Base-by-base conservation (phyloP, 192 early-diverging fungal genomes). In the Thoreauomyces humboldtii region DNA sequence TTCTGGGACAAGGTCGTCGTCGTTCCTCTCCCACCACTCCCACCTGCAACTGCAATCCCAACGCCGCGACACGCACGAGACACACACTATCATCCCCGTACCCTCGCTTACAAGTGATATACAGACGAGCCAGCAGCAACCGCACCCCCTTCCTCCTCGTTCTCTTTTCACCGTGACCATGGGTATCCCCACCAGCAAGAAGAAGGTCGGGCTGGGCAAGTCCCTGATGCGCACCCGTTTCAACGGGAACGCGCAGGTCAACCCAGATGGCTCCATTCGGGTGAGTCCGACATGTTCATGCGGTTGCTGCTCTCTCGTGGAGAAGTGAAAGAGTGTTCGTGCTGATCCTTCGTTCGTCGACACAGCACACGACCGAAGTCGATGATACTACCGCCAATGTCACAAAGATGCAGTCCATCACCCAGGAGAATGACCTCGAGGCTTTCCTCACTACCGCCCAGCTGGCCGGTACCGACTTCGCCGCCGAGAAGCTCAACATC, bases 401-500 rank as follows among this genome's bases (percentile, higher is more conserved):
- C 90, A 82, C 82, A 17, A 89, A 88, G 63, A 88, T 96, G 76
- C 91, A 92, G 76, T 94, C 92, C 47, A 89, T 99, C 65, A 99
- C 97, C 43, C 89, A 97, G 69, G 93, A 99, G 67, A 90, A 92
- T 50, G 95, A 99, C 78, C 77, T 99, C 12, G 95, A 98, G 36
- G 93, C 91, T 31, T 99, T 99, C 69, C 80, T 99, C 64, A 88
- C 81, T 65, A 94, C 94, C 12, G 97, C 97, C 14, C 85, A 92
- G 65, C 85, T 99, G 44, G 95, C 94, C 14, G 97, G 91, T 41
- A 96, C 93, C 17, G 91, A 92, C 67, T 95, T 94, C 71, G 91
- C 92, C 17, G 56, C 74, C 87, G 87, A 91, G 64, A 75, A 78
- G 50, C 73, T 90, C 35, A 95, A 98, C 64, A 84, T 95, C 72